A percentile compares a stretch with the other conserved stretches of the same genome.
Evolutionary conservation across 2,329 filamentous ascomycete species (phyloP).

Genomic region (Davidsoniella virescens): DNA sequence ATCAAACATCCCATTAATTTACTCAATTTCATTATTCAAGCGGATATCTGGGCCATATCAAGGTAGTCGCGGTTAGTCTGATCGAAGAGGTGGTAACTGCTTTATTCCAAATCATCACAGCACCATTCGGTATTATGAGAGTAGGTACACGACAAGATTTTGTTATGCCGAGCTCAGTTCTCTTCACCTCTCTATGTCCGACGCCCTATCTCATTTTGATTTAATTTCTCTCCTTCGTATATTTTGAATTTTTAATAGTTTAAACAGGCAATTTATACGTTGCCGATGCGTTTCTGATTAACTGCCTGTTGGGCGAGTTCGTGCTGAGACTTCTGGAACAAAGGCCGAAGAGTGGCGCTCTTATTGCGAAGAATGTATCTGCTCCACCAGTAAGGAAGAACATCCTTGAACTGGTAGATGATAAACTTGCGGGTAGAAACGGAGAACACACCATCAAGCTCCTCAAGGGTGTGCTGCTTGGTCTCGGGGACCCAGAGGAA

Average conservation of each 20-base stretch:
- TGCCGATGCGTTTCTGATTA: no score
- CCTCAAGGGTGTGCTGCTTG: constrained; percentile 36
- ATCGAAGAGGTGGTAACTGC: no score
- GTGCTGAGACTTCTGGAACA: constrained; percentile 11
- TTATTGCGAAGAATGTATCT: constrained; percentile 14
- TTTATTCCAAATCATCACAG: no score
- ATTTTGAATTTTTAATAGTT: background rate
- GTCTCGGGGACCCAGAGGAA: constrained; percentile 43
- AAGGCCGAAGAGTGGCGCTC: constrained; percentile 5
- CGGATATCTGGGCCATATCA: no score
- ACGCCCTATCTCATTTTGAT: background rate
- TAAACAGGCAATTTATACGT: background rate
- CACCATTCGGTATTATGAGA: no score
- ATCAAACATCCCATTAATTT: no score
- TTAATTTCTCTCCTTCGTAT: background rate
- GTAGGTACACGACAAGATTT: no score
- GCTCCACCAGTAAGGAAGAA: constrained; percentile 24
- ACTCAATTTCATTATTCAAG: no score
- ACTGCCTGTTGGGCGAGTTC: background rate
- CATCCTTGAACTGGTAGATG: constrained; percentile 24
- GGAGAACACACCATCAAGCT: constrained; percentile 33
- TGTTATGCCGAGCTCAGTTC: no score
- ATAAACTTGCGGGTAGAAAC: constrained; percentile 26
- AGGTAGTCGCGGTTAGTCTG: no score
- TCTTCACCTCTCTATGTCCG: background rate